Evolutionary conservation across 1,284 basidiomycete genomes (phyloP).

Genomic region (Cutaneotrichosporon cavernicola): DNA sequence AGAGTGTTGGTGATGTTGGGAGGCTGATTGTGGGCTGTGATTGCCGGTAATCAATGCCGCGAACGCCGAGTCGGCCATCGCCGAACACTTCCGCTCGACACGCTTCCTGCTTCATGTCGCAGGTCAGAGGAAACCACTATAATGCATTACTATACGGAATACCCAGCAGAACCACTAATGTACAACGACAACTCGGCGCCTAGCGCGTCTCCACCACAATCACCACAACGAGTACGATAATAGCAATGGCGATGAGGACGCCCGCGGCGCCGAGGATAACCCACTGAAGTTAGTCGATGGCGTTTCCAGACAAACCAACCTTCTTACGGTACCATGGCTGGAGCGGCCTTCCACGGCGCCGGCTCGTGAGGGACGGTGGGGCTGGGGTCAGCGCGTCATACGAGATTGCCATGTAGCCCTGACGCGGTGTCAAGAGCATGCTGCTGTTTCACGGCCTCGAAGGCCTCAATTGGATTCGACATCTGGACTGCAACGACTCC

Average conservation of each 20-base stretch:
- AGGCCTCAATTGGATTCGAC: background rate
- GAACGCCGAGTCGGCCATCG: background rate
- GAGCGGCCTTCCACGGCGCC: background rate
- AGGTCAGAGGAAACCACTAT: background rate
- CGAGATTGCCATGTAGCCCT: too few species aligned
- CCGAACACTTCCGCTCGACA: background rate
- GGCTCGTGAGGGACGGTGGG: conserved; percentile 3
- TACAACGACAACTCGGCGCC: background rate
- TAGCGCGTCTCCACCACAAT: background rate
- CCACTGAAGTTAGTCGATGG: background rate
- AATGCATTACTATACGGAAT: background rate
- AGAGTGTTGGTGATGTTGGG: background rate
- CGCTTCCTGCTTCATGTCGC: too few species aligned
- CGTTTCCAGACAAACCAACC: background rate
- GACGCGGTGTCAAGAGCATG: too few species aligned
- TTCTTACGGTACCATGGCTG: conserved; percentile 4
- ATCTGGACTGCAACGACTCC: too few species aligned
- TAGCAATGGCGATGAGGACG: background rate
- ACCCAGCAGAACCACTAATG: background rate
- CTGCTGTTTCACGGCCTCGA: too few species aligned
- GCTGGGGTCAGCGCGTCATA: background rate
- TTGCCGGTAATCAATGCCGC: background rate
- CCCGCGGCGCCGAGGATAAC: background rate
- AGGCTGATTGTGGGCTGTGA: background rate
- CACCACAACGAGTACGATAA: background rate